These are phyloP conservation scores for Podospora comata DNA, from an alignment of 495 filamentous ascomycete genomes.

Conservation along the genomic window DNA sequence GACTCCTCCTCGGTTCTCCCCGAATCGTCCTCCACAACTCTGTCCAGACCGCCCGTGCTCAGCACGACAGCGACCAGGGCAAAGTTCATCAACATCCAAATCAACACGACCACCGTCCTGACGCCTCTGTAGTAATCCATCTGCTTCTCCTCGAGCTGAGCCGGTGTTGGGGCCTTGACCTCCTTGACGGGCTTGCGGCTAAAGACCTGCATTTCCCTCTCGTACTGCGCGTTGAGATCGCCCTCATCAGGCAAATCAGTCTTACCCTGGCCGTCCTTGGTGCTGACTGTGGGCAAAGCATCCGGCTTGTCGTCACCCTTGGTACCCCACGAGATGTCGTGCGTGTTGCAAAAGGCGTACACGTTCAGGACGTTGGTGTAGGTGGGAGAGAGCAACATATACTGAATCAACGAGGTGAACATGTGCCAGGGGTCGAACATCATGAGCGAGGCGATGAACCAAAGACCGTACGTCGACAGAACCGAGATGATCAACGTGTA, in stretches of 20 bases:
- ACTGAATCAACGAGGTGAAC: conserved; percentile 94
- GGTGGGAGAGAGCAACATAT: conserved; percentile 93
- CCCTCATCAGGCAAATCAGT: conserved; percentile 84
- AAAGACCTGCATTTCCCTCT: conserved; percentile 77
- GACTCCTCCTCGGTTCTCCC: conserved; percentile 42
- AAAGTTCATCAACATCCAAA: conserved; percentile 97
- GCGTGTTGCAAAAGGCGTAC: conserved; percentile 99
- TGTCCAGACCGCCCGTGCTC: conserved; percentile 75
- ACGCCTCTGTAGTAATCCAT: conserved; percentile 99
- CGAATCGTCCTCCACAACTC: conserved; percentile 45
- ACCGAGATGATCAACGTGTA: conserved; percentile 91
- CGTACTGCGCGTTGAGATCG: conserved; percentile 88
- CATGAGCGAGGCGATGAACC: conserved; percentile 84
- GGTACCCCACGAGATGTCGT: conserved; percentile 99
- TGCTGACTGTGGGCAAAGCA: conserved; percentile 71
- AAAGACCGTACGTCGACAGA: conserved; percentile 88
- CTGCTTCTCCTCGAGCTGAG: conserved; percentile 70
- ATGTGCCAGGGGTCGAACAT: conserved; percentile 99
- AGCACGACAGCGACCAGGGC: conserved; percentile 84
- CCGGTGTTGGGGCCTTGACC: conserved; percentile 57
- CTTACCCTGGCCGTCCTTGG: conserved; percentile 92
- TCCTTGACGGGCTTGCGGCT: conserved; percentile 61
- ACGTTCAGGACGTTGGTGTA: conserved; percentile 99
- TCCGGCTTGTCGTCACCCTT: conserved; percentile 98
- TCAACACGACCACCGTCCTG: conserved; percentile 81